A percentile compares a stretch with the other conserved stretches of the same genome.
Evolutionary conservation across 495 filamentous ascomycete species (phyloP).

Genomic region (Penicillium salamii): DNA sequence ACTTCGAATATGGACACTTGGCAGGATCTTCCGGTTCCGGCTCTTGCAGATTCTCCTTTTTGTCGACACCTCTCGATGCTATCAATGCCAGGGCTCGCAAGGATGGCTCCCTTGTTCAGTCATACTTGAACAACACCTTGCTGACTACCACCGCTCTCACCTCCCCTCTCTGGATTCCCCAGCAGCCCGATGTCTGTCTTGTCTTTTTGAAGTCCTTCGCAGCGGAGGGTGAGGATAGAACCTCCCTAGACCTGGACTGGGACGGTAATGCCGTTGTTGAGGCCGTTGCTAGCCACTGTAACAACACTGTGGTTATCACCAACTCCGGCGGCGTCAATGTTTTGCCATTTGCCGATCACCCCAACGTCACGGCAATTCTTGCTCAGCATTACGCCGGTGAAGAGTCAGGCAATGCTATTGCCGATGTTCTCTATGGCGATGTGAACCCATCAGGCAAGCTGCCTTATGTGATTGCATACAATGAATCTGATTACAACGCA

Average conservation of each 20-base stretch:
- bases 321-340: slow-evolving; percentile 60
- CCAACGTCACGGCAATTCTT: slow-evolving; percentile 62
- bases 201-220: slow-evolving; percentile 57
- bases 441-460: slow-evolving; percentile 61
- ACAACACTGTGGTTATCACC: slow-evolving; percentile 61
- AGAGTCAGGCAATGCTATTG: slow-evolving; percentile 55
- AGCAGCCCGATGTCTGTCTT: slow-evolving; percentile 57
- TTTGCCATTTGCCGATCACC: slow-evolving; percentile 56
- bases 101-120: slow-evolving; percentile 43
- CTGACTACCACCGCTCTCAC: slow-evolving; percentile 32
- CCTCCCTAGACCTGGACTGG: slow-evolving; percentile 41
- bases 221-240: slow-evolving; percentile 55
- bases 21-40: slow-evolving; percentile 59
- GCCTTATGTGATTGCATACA: slow-evolving; percentile 67
- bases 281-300: slow-evolving; percentile 53
- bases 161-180: slow-evolving; percentile 34
- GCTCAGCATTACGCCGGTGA: slow-evolving; percentile 62
- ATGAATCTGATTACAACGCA: slow-evolving; percentile 54
- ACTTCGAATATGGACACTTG: slow-evolving; percentile 54
- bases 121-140: slow-evolving; percentile 35
- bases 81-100: slow-evolving; percentile 54
- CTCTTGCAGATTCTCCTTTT: slow-evolving; percentile 46
- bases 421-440: slow-evolving; percentile 58
- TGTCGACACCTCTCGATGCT: slow-evolving; percentile 57
- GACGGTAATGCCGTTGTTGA: slow-evolving; percentile 55